Evolutionary conservation across 164 flowering plant genomes (phyloP).

Genomic region (Liquidambar formosana): DNA sequence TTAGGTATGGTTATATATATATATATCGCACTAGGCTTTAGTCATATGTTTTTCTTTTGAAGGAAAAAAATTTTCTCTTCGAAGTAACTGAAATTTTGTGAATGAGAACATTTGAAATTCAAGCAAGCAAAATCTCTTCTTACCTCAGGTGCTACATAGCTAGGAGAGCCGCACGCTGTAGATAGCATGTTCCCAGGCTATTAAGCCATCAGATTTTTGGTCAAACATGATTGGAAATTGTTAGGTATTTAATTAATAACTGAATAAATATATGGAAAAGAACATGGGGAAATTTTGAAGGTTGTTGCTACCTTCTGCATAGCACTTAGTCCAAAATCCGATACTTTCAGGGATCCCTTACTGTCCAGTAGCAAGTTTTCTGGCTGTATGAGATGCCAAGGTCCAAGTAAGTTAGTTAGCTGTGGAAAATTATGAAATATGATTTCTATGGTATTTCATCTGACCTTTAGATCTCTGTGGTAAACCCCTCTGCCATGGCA

Average conservation of each 20-base stretch:
- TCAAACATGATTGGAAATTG: not conserved
- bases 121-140: not conserved
- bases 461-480: slow-evolving; percentile 90
- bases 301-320: slow-evolving; percentile 45
- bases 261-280: too few relatives aligned
- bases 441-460: too few relatives aligned
- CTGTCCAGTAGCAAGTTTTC: slow-evolving; percentile 78
- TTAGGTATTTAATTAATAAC: too few relatives aligned
- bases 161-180: slow-evolving; percentile 78
- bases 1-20: not conserved
- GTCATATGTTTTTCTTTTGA: too few relatives aligned
- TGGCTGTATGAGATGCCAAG: slow-evolving; percentile 45
- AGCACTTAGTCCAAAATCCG: slow-evolving; percentile 86
- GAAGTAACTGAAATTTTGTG: not conserved
- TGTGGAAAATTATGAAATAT: too few relatives aligned
- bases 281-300: not conserved
- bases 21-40: too few relatives aligned
- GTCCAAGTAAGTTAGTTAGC: slow-evolving; percentile 14
- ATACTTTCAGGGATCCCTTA: slow-evolving; percentile 71
- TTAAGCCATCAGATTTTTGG: slow-evolving; percentile 13
- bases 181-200: slow-evolving; percentile 62
- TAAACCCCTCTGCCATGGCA: slow-evolving; percentile 85
- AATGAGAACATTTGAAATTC: not conserved
- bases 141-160: slow-evolving; percentile 88
- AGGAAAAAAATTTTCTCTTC: too few relatives aligned